These are phyloP conservation scores for Xylaria sp. DNA, from an alignment of 2,329 filamentous ascomycete species.

Conservation along the genomic window DNA sequence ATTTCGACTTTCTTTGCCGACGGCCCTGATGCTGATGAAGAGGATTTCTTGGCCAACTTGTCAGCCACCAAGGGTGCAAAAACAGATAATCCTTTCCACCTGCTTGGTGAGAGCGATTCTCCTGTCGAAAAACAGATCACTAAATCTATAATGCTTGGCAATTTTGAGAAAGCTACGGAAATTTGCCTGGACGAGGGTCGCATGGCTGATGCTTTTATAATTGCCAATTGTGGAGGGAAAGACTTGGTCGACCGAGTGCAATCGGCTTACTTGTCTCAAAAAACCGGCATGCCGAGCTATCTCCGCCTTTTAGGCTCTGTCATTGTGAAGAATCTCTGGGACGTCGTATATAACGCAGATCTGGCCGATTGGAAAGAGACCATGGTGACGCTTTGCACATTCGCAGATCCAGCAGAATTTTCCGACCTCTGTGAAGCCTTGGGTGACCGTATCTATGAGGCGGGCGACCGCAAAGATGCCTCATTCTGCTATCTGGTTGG, in stretches of 20 bases:
- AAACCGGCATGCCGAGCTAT: slow-evolving; percentile 87
- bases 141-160: slow-evolving; percentile 85
- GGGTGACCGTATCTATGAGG: slow-evolving; percentile 87
- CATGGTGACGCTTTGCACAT: slow-evolving; percentile 95
- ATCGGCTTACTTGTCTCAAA: slow-evolving; percentile 86
- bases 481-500: slow-evolving; percentile 97
- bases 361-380: slow-evolving; percentile 95
- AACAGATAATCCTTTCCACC: slow-evolving; percentile 92
- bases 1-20: slow-evolving; percentile 85
- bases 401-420: slow-evolving; percentile 90
- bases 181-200: slow-evolving; percentile 89
- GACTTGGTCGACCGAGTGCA: slow-evolving; percentile 95
- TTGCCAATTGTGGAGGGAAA: slow-evolving; percentile 95
- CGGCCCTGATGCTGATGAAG: slow-evolving; percentile 72
- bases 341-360: slow-evolving; percentile 96
- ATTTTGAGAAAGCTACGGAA: slow-evolving; percentile 90
- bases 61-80: slow-evolving; percentile 90
- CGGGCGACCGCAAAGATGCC: slow-evolving; percentile 84
- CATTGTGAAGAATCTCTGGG: slow-evolving; percentile 96
- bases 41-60: slow-evolving; percentile 87
- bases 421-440: slow-evolving; percentile 94
- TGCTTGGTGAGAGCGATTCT: slow-evolving; percentile 86
- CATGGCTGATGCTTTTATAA: slow-evolving; percentile 96
- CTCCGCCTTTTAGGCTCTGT: slow-evolving; percentile 90
- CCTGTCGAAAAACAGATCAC: slow-evolving; percentile 88